Evolutionary conservation across 2,329 filamentous ascomycete genomes (phyloP).

Genomic region (Talaromyces pinophilus): DNA sequence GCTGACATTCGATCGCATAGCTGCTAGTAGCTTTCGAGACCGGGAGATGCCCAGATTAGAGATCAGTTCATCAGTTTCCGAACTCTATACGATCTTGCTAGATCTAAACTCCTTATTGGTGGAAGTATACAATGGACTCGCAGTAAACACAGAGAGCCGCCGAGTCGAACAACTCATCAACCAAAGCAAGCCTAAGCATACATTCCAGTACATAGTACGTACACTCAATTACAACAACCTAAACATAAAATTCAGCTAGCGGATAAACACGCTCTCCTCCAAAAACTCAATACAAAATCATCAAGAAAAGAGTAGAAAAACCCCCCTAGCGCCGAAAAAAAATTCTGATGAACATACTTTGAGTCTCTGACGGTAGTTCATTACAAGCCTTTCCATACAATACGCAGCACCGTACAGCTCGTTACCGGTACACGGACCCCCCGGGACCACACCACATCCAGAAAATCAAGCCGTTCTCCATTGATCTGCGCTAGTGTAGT

Average conservation of each 20-base stretch:
- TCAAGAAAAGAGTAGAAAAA: background rate
- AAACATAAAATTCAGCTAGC: background rate
- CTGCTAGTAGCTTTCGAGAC: background rate
- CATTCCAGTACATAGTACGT: background rate
- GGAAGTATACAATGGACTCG: background rate
- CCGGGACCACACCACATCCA: slow-evolving; percentile 12
- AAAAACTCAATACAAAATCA: background rate
- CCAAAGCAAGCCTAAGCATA: background rate
- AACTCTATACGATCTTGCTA: background rate
- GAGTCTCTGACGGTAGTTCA: background rate
- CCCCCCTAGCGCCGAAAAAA: background rate
- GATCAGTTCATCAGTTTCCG: background rate
- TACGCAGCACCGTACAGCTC: background rate
- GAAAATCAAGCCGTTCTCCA: slow-evolving; percentile 5
- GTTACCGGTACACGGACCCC: slow-evolving; percentile 4
- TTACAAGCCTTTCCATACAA: background rate
- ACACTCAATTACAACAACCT: background rate
- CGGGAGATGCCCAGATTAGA: background rate
- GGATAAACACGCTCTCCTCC: background rate
- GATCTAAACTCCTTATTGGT: background rate
- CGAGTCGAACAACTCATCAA: background rate
- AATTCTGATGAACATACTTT: background rate
- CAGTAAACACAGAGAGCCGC: background rate
- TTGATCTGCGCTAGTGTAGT: slow-evolving; percentile 15
- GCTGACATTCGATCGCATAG: background rate